Base-by-base conservation (phyloP, 2,329 filamentous ascomycete genomes). In the Cladosporium sp. region DNA sequence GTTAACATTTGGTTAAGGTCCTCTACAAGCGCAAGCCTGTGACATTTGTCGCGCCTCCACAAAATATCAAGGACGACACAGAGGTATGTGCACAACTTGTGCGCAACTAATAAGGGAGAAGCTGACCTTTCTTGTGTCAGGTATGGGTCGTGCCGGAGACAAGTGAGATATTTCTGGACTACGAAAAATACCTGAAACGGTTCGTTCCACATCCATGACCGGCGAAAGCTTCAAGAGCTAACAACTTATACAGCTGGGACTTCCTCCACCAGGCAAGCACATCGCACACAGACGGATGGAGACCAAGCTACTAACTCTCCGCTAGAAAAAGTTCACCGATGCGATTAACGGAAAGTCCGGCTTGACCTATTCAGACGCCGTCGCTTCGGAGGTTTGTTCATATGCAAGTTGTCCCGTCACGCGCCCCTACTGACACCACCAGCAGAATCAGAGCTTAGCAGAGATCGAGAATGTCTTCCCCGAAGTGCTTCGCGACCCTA, bases 1-100 rank as follows among this genome's bases (percentile, higher is more conserved):
- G 32, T 37, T 50, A 14, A 50, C 41, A 38, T 9, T 31, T 28
- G n/a, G 13, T 8, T 28, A 43, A 97, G 92, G 92, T 98, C 63
- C 80, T 95, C 59, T 96, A 88, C 73, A 97, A 97, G 76, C 84
- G 93, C 65, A 97, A 97, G 74, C 91, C 91, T 53, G 90, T 97
- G 66, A 84, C 88, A 73, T 87, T 89, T 68, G 76, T 91, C 60
- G 80, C 86, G 46, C 78, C 79, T 44, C 86, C 87, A 18, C 75
- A 80, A 49, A 81, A 92, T 60, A 79, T 90, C 61, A 84, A 93
- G 76, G 89, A 95, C 60, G 83, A 87, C 64, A 79, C 82, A 62
- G 90, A 97, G 81, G 91, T 92, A 78, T 63, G 79, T 68, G 52
- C 34, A 8, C 7, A 10, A 42, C 55, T 51, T 59, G 51, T 1